Conservation (phyloP, 805 yeast species). For the Candida maltosa region DNA sequence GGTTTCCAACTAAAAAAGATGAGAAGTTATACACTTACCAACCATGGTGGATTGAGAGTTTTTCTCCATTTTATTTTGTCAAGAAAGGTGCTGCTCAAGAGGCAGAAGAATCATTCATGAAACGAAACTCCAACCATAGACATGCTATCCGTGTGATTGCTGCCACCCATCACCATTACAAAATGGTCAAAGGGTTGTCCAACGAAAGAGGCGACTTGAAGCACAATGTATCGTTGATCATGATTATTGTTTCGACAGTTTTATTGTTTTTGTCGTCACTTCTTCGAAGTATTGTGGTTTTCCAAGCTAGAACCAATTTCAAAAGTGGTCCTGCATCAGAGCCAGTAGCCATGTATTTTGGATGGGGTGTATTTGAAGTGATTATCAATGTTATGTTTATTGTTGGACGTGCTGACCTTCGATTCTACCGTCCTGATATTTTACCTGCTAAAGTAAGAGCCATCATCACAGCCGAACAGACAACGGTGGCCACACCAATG, state of each 20-base stretch:
- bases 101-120: slow-evolving; percentile 44
- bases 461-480: slow-evolving; percentile 34
- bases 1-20: slow-evolving; percentile 51
- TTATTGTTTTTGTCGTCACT: slow-evolving; percentile 48
- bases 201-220: slow-evolving; percentile 34
- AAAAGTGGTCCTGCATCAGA: slow-evolving; percentile 8
- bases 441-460: slow-evolving; percentile 30
- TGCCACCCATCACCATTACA: slow-evolving; percentile 41
- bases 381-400: slow-evolving; percentile 52
- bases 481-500: slow-evolving; percentile 9
- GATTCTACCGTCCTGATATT: slow-evolving; percentile 73
- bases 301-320: slow-evolving; percentile 15
- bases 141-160: slow-evolving; percentile 55
- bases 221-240: slow-evolving; percentile 48
- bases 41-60: slow-evolving; percentile 77
- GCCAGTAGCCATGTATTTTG: slow-evolving; percentile 59
- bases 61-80: slow-evolving; percentile 57
- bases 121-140: slow-evolving; percentile 40
- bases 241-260: slow-evolving; percentile 45
- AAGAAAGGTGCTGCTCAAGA: slow-evolving; percentile 44
- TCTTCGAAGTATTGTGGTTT: slow-evolving; percentile 30
- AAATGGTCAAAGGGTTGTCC: slow-evolving; percentile 28
- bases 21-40: slow-evolving; percentile 56
- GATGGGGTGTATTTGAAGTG: slow-evolving; percentile 64
- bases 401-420: slow-evolving; percentile 60